Base-by-base conservation (phyloP, 1,284 basidiomycete genomes). In the Ustilago hordei region DNA sequence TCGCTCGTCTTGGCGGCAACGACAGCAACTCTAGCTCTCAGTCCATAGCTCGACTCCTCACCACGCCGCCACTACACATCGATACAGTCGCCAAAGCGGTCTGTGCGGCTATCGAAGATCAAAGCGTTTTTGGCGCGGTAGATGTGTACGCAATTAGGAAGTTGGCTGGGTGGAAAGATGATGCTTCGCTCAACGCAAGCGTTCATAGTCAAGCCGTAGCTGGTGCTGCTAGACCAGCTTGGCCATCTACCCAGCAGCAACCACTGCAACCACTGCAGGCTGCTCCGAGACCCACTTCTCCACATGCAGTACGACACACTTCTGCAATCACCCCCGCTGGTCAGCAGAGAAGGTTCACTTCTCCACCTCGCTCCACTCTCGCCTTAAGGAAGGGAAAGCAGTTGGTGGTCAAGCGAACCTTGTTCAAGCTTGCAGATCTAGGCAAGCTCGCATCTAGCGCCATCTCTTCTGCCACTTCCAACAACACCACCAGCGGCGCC, bases 21-120 rank as follows among this genome's bases (percentile, higher is more conserved):
- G 63, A 55, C 53, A 55, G 60, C 41, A 50, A 32, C 23, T 50
- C 48, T 9, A 7, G 58, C 0, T 53, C 55, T 8, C 89, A 91
- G 41, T 91, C 93, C 1, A 87, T 98, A 36, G 91, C 93, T 4
- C 91, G 92, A 64, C 91, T 92, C 28, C 86, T 96, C 68, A 90
- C 90, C 12, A 92, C 92, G 60, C 93, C 92, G 32, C 95, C 97
- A 0, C 91, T 99, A 55, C 96, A 99, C 84, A 94, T 98, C 32
- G 96, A 99, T 81, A 95, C 96, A 69, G 94, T 99, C 43, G 96
- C 93, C 1, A 91, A 92, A 80, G 94, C 95, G 0, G 90, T 95
- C 9, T 91, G 91, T 74, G 87, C 75, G 2, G 81, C 87, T 5
- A 87, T 92, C 61, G 86, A 85, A 67, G 75, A 71, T 55, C 86